Evolutionary conservation across 306 rosid species (phyloP), one percentile per base, ranked within the genome.

Genomic region (Begonia loranthoides): DNA sequence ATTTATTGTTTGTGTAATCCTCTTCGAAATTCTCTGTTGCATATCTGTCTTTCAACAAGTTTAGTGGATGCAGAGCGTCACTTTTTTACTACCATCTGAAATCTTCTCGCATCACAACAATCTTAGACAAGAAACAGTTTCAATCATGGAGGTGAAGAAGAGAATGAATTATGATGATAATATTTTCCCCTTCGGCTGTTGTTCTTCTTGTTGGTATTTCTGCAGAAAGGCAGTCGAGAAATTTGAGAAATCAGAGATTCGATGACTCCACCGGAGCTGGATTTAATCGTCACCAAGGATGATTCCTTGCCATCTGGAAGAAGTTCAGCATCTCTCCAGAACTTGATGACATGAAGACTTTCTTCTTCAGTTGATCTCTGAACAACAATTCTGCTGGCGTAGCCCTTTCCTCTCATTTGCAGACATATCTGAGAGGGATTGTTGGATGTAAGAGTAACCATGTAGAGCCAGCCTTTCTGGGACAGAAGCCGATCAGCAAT

Each of bases 331-430:
- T 79, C 76, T 46, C 78, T 73, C 99, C 99, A 90, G 71, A 90
- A 90, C 76, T 90, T 86, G 66, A 90, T 82, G 56, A 86, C 70
- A 53, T 78, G 99, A 33, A 90, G 93, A 71, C 76, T 78, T 66
- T 90, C 99, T 71, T 86, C 95, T 58, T 83, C 99, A 19, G 95
- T 86, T 6, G 85, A 76, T 70, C 96, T 83, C 61, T 92, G 97
- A 53, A 92, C 68, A 57, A 83, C 64, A 59, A 92, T 83, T 65
- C 80, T 74, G 19, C 93, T 73, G 60, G 82, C 94, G 62, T 80
- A 92, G 12, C 99, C 95, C 63, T 71, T 87, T 58, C 67, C 63
- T 61, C 79, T 77, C 99, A 92, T 92, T 50, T 60, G 70, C 47
- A 58, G 70, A 58, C 99, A 92, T 60, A 86, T 69, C 79, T 83